Percentiles rank a stretch among this genome's conserved stretches.
Evolutionary conservation across 2,329 filamentous ascomycete species (phyloP).

Genomic region (Colletotrichum lupini): DNA sequence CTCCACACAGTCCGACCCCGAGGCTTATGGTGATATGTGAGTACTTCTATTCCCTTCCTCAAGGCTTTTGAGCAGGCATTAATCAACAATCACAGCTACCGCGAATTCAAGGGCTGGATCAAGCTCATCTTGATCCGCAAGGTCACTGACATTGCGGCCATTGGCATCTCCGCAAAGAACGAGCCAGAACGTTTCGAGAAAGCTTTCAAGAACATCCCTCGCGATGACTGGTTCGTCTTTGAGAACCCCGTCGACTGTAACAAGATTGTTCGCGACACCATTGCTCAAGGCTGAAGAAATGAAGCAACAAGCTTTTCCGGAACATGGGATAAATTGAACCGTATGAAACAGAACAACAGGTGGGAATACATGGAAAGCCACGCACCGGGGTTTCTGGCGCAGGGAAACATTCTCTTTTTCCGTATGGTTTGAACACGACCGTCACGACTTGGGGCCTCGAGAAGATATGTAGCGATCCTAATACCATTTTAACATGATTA

Average conservation of each 20-base stretch:
- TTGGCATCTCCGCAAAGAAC: conserved; percentile 79
- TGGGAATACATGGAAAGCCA: background rate
- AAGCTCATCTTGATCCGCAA: conserved; percentile 87
- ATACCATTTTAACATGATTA: background rate
- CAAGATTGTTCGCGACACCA: conserved; percentile 47
- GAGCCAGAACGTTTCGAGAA: conserved; percentile 80
- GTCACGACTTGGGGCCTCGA: background rate
- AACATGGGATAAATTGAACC: background rate
- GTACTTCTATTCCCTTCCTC: conserved; percentile 37
- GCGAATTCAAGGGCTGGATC: conserved; percentile 79
- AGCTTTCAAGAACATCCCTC: conserved; percentile 82
- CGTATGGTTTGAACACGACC: background rate
- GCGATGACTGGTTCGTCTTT: conserved; percentile 83
- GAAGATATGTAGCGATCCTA: conserved; percentile 17
- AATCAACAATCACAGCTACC: conserved; percentile 55
- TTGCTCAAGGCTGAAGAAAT: conserved; percentile 25
- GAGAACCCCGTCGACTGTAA: conserved; percentile 77
- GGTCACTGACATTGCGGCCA: conserved; percentile 77
- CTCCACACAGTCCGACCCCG: conserved; percentile 90
- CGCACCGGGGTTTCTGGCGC: background rate
- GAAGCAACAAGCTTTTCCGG: background rate
- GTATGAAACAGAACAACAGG: background rate
- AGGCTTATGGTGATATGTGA: conserved; percentile 86
- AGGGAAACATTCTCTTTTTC: background rate
- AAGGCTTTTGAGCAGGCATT: background rate